Evolutionary conservation across 2,329 filamentous ascomycete species (phyloP), one percentile per base, ranked within the genome.

Genomic region (Verticillium isaacii): DNA sequence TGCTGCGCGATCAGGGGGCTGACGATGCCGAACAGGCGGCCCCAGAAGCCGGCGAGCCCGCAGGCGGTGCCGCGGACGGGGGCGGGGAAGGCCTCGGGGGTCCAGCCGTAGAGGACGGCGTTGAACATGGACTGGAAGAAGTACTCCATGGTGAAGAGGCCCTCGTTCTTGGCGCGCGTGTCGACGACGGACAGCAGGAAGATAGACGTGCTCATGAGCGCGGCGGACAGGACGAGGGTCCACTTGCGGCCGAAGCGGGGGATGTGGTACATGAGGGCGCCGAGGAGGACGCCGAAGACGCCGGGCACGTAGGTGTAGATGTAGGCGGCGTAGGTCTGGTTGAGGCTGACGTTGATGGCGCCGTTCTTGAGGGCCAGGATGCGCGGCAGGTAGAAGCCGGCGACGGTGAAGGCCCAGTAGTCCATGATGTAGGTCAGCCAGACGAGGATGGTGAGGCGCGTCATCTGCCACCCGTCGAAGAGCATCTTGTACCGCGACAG

Each of bases 1-100:
- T 73, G 73, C 65, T 84, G 79, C 5, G 82, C 83, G 60, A 84
- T 83, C 41, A 86, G 67, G 0, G 85, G 85, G 41, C 81, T 83
- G 17, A 87, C 77, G 55, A 87, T 86, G 11, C 82, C 81, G 65
- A 85, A 85, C 29, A 87, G 60, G 2, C 85, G 71, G 1, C 85
- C 85, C 82, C 82, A 86, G 67, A 85, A 87, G 63, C 81, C 82
- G 2, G 84, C 82, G 14, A 86, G 64, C 0, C 85, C 85, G 66
- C 80, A 82, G 0, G 85, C 74, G 0, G 80, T 84, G 4, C 81
- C 82, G 39, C 81, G 70, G 17, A 84, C 77, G 0, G 78, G 77
- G 3, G 82, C 80, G 0, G 81, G 79, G 50, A 67, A 66, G 1
- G 65, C 59, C 9, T 66, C 63, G 12, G 66, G 66, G 0, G 66